Percentiles rank a stretch among this genome's conserved stretches.
Conservation (phyloP, 129 eudicot genomes). For the Helianthus annuus region HanXRQr2.0-SUNRISE NC_035435.2:139467704-139468203, state of each 20-base stretch:
- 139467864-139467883: neutral
- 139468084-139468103: constrained; percentile 66
- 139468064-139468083: constrained; percentile 90
- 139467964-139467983: constrained; percentile 3
- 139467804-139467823: constrained; percentile 35
- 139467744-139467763: constrained; percentile 68
- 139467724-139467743: constrained; percentile 70
- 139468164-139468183: neutral
- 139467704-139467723: constrained; percentile 76
- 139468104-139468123: constrained; percentile 88
- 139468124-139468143: neutral
- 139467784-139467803: constrained; percentile 62
- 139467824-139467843: constrained; percentile 8
- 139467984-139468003: constrained; percentile 49
- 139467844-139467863: neutral
- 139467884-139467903: neutral
- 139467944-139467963: neutral
- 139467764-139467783: constrained; percentile 57
- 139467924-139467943: neutral
- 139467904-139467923: too few species aligned
- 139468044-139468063: constrained; percentile 63
- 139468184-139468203: constrained; percentile 6
- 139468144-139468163: neutral
- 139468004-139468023: constrained; percentile 51
- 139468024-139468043: constrained; percentile 44